Evolutionary conservation across 2,329 filamentous ascomycete species (phyloP).

Genomic region (Cladophialophora yegresii): DNA sequence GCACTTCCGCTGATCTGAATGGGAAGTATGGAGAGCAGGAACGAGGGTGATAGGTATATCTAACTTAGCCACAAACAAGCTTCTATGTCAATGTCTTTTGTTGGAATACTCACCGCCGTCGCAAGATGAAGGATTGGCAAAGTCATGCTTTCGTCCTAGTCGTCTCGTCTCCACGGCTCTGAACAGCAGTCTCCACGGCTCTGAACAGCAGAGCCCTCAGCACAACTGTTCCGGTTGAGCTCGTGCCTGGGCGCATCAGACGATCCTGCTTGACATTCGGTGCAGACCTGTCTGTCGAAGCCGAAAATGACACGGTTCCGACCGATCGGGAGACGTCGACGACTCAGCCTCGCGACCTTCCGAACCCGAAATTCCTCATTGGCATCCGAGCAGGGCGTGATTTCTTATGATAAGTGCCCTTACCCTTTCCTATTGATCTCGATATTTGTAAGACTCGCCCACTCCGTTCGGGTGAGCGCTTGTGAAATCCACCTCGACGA

Average conservation of each 20-base stretch:
- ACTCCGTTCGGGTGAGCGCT: slow-evolving; percentile 1
- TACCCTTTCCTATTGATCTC: neutral
- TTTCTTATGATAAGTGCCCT: neutral
- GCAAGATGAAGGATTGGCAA: neutral
- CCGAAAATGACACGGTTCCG: neutral
- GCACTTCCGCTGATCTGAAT: neutral
- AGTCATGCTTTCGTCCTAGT: neutral
- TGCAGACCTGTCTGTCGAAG: neutral
- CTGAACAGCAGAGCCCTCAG: neutral
- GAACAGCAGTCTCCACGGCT: neutral
- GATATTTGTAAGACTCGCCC: neutral
- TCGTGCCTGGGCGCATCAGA: neutral
- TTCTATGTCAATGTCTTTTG: too few relatives aligned
- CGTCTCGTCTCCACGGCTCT: neutral
- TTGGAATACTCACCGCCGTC: neutral
- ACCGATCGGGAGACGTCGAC: neutral
- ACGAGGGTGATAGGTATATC: too few relatives aligned
- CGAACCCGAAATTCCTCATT: neutral
- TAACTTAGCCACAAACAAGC: too few relatives aligned
- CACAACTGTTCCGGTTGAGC: neutral
- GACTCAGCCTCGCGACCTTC: neutral
- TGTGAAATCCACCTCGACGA: neutral
- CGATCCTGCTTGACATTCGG: neutral
- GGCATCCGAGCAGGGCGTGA: neutral
- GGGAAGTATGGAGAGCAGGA: too few relatives aligned